phyloP scores from a whole-genome alignment of 805 yeast genomes.

The Yueomyces sp. region DNA sequence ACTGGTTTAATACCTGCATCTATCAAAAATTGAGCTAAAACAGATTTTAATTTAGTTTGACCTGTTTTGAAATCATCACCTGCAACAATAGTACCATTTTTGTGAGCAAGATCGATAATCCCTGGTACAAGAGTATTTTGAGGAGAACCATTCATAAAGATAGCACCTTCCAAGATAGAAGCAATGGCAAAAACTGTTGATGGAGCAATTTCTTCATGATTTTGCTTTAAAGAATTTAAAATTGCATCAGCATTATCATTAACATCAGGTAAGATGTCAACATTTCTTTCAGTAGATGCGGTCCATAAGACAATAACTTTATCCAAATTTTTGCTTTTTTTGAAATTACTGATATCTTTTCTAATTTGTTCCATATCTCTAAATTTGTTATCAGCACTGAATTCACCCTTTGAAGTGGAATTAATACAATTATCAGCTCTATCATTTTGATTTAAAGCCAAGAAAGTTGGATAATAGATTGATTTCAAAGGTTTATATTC shows the following conservation, averaged over 20 bases:
- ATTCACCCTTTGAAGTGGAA: slow-evolving; percentile 9
- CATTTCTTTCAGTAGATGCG: slow-evolving; percentile 91
- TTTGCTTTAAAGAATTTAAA: slow-evolving; percentile 55
- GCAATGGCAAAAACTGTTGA: slow-evolving; percentile 94
- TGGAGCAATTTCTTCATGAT: slow-evolving; percentile 79
- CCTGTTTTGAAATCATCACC: slow-evolving; percentile 98
- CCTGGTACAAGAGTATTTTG: slow-evolving; percentile 98
- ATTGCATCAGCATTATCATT: slow-evolving; percentile 82
- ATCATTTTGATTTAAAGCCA: slow-evolving; percentile 85
- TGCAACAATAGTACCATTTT: slow-evolving; percentile 64
- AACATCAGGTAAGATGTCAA: slow-evolving; percentile 63
- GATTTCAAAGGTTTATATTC: slow-evolving; percentile 64
- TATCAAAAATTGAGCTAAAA: slow-evolving; percentile 85
- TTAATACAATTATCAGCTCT: slow-evolving; percentile 83
- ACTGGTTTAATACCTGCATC: slow-evolving; percentile 96
- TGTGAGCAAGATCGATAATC: slow-evolving; percentile 76
- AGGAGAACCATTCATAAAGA: slow-evolving; percentile 93
- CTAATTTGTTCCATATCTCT: slow-evolving; percentile 78
- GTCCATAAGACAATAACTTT: slow-evolving; percentile 91
- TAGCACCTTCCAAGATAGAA: slow-evolving; percentile 71
- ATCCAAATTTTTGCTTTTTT: slow-evolving; percentile 57
- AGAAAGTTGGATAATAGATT: slow-evolving; percentile 89
- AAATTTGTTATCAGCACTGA: slow-evolving; percentile 61
- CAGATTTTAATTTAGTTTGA: slow-evolving; percentile 93
- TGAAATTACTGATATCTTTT: slow-evolving; percentile 69